A percentile compares a stretch with the other conserved stretches of the same genome.
Evolutionary conservation across 2,329 filamentous ascomycete species (phyloP).

Genomic region (Aspergillus pseudoterreus): DNA sequence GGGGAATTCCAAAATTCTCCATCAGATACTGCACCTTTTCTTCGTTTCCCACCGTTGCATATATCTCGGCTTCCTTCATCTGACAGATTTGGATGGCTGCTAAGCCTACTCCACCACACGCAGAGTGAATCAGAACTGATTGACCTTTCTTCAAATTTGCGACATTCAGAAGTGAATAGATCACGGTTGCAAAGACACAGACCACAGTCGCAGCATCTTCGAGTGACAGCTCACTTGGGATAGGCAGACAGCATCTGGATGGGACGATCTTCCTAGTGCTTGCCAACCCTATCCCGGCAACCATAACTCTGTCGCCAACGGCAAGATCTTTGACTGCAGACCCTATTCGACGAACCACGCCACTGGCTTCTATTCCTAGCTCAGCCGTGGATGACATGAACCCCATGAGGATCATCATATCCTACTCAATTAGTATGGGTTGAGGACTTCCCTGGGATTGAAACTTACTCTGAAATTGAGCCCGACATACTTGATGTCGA

Average conservation of each 20-base stretch:
- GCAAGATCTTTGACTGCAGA: constrained; percentile 18
- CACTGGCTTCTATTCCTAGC: constrained; percentile 29
- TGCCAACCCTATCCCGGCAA: constrained; percentile 5
- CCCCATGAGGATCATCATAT: constrained; percentile 33
- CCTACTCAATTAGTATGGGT: constrained; percentile 1
- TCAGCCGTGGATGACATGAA: constrained; percentile 18
- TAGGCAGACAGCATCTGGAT: constrained; percentile 9
- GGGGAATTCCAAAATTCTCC: constrained; percentile 14
- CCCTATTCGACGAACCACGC: constrained; percentile 26
- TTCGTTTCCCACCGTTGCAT: constrained; percentile 21
- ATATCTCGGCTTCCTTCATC: constrained; percentile 22
- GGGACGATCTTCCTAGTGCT: constrained; percentile 10
- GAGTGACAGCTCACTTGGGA: constrained; percentile 13
- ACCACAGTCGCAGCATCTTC: constrained; percentile 18
- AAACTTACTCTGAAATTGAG: constrained; percentile 28
- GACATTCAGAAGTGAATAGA: constrained; percentile 20
- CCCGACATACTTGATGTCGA: constrained; percentile 31
- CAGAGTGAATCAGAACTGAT: constrained; percentile 27
- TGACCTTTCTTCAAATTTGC: constrained; percentile 21
- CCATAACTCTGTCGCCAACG: constrained; percentile 29
- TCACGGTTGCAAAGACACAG: constrained; percentile 17
- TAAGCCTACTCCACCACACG: constrained; percentile 24
- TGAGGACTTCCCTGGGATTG: too few species aligned
- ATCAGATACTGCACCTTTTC: constrained; percentile 21
- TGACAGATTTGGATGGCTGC: constrained; percentile 24